Percentiles rank a stretch among this genome's conserved stretches.
phyloP scores from a whole-genome alignment of 1,284 basidiomycete genomes.

The Ganoderma lucidum region DNA sequence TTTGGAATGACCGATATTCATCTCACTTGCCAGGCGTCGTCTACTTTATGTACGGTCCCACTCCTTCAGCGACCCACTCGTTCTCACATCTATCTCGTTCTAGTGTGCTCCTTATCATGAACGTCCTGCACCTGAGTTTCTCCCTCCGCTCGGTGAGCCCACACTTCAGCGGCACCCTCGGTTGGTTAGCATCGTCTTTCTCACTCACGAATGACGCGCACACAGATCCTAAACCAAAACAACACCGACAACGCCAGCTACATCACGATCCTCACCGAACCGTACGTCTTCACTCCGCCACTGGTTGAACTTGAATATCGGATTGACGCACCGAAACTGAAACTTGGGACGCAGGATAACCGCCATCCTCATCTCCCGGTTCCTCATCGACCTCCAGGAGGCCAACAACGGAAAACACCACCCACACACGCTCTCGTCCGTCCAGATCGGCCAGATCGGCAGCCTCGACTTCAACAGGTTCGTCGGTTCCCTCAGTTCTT shows the following conservation, averaged over 20 bases:
- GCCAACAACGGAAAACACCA: slow-evolving; percentile 7
- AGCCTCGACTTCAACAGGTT: slow-evolving; percentile 16
- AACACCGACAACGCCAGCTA: slow-evolving; percentile 7
- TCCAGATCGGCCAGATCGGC: slow-evolving; percentile 8
- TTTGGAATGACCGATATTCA: too few species aligned
- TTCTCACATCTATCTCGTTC: not conserved
- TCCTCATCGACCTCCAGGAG: slow-evolving; percentile 20
- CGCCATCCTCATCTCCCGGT: slow-evolving; percentile 17
- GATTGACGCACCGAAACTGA: not conserved
- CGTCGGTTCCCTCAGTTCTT: slow-evolving; percentile 4
- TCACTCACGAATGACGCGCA: too few species aligned
- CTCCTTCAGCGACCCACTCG: not conserved
- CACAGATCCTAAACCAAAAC: slow-evolving; percentile 7
- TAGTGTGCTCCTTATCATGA: slow-evolving; percentile 8
- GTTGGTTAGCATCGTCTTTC: too few species aligned
- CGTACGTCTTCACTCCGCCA: not conserved
- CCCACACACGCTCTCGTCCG: slow-evolving; percentile 10
- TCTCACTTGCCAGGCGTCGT: not conserved
- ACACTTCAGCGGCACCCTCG: not conserved
- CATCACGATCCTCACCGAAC: slow-evolving; percentile 13
- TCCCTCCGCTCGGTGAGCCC: slow-evolving; percentile 11
- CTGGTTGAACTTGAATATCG: too few species aligned
- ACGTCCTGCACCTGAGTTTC: slow-evolving; percentile 19
- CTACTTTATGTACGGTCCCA: slow-evolving; percentile 14
- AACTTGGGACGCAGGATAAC: slow-evolving; percentile 2